Evolutionary conservation across 2,329 filamentous ascomycete genomes (phyloP), one percentile per base, ranked within the genome.

Genomic region (Fusarium coffeatum): DNA sequence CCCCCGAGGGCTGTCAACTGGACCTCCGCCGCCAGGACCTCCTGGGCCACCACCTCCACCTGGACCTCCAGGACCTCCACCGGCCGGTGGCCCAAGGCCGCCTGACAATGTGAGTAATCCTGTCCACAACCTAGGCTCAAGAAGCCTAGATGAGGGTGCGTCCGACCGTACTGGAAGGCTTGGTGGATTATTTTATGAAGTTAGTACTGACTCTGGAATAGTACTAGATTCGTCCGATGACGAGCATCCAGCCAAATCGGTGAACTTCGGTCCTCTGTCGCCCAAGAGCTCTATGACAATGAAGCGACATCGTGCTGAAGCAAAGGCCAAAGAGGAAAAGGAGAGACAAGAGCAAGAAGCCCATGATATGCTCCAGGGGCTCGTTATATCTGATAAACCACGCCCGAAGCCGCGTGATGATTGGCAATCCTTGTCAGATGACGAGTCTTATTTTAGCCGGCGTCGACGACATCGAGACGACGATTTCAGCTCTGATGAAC

Each of bases 211-310:
- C 68, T 53, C 11, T 9, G 8, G 9, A 30, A 32, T 37, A 82
- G 80, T 65, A 72, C 12, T 82, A 55, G 61, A 66, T 40, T 54
- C 55, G 18, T 66, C 67, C 25, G 71, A 68, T 15, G 65, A 58
- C 6, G 68, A 57, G 28, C 59, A 54, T 13, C 51, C 43, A 8
- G 43, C 78, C 23, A 85, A 85, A 64, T 82, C 82, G 1, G 84
- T 87, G 2, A 70, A 77, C 3, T 87, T 86, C 57, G 80, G 82
- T 4, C 85, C 85, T 1, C 72, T 87, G 42, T 87, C 85, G 5
- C 85, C 85, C 1, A 81, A 83, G 55, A 86, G 84, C 18, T 82
- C 82, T 0, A 80, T 76, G 57, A 85, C 84, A 1, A 81, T 86
- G 72, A 76, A 79, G 22, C 75, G 78, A 27, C 84, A 85, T 62